Evolutionary conservation across 2,329 filamentous ascomycete genomes (phyloP).

Genomic region (Hansfordia pulvinata): DNA sequence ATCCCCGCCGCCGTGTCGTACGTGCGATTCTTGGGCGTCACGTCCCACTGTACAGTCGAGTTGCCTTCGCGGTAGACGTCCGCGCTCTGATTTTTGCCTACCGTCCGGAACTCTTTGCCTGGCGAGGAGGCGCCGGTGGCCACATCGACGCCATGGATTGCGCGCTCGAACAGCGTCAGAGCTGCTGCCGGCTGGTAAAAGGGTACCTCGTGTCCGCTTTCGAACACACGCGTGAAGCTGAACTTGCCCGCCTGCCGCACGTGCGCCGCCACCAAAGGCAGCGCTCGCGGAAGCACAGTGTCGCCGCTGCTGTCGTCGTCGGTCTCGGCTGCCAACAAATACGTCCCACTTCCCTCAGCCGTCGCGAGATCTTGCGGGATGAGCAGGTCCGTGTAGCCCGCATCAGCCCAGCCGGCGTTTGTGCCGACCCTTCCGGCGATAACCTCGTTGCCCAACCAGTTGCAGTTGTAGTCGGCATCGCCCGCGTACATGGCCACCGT

Average conservation of each 20-base stretch:
- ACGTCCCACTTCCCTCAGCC: slow-evolving; percentile 16
- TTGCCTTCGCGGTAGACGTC: slow-evolving; percentile 30
- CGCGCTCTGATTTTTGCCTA: no score
- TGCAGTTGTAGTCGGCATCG: slow-evolving; percentile 42
- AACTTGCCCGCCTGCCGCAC: slow-evolving; percentile 58
- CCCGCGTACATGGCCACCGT: slow-evolving; percentile 44
- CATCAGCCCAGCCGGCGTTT: slow-evolving; percentile 29
- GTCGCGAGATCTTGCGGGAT: slow-evolving; percentile 32
- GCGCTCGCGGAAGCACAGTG: no score
- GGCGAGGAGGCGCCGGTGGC: slow-evolving; percentile 37
- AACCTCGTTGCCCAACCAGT: slow-evolving; percentile 42
- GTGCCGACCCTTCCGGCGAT: slow-evolving; percentile 30
- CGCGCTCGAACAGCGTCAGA: slow-evolving; percentile 35
- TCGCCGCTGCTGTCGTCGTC: slow-evolving; percentile 30
- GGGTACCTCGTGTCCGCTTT: slow-evolving; percentile 42
- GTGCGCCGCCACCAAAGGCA: slow-evolving; percentile 47
- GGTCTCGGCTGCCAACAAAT: no score
- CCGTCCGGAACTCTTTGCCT: slow-evolving; percentile 21
- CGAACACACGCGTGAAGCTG: slow-evolving; percentile 43
- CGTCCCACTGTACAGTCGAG: slow-evolving; percentile 18
- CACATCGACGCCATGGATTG: slow-evolving; percentile 34
- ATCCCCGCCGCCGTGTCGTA: slow-evolving; percentile 16
- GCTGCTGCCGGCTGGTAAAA: slow-evolving; percentile 35
- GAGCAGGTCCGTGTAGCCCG: slow-evolving; percentile 52
- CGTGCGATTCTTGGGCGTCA: slow-evolving; percentile 15